These are phyloP conservation scores for Gamsiella multidivaricata DNA, from an alignment of 192 early-diverging fungal genomes.

Conservation along the genomic window DNA sequence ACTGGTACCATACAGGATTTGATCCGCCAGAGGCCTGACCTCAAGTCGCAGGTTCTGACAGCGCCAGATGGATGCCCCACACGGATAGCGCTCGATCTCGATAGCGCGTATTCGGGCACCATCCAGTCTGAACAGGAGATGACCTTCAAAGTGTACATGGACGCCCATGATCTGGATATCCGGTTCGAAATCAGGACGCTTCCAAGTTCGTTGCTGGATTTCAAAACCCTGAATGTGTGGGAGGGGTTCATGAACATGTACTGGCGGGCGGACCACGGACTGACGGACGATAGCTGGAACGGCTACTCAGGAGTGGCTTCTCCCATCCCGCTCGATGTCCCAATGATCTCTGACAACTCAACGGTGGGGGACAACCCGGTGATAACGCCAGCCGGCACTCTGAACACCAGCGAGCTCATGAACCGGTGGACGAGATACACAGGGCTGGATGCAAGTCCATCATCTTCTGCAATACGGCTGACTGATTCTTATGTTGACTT, in stretches of 20 bases:
- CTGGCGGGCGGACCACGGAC: conserved; percentile 43
- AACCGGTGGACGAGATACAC: conserved; percentile 34
- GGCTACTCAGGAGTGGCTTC: neutral
- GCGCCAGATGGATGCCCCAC: conserved; percentile 12
- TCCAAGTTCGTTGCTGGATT: conserved; percentile 26
- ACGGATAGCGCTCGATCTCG: conserved; percentile 15
- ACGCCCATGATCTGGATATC: conserved; percentile 27
- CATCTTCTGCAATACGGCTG: conserved; percentile 6
- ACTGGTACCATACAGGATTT: conserved; percentile 35
- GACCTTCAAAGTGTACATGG: conserved; percentile 44
- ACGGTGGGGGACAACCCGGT: conserved; percentile 6
- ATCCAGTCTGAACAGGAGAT: conserved; percentile 34
- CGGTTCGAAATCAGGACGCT: conserved; percentile 40
- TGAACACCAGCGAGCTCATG: conserved; percentile 34
- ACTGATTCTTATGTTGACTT: conserved; percentile 29
- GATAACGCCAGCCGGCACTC: conserved; percentile 2
- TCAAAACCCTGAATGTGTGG: conserved; percentile 51
- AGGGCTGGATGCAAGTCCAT: conserved; percentile 21
- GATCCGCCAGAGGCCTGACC: conserved; percentile 22
- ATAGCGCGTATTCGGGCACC: conserved; percentile 4
- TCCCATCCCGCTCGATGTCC: neutral
- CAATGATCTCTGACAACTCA: neutral
- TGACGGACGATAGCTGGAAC: conserved; percentile 24
- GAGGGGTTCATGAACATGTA: conserved; percentile 55
- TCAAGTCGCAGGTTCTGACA: conserved; percentile 4